Base-by-base conservation (phyloP, 768 basidiomycete genomes). In the Collybia nuda region DNA sequence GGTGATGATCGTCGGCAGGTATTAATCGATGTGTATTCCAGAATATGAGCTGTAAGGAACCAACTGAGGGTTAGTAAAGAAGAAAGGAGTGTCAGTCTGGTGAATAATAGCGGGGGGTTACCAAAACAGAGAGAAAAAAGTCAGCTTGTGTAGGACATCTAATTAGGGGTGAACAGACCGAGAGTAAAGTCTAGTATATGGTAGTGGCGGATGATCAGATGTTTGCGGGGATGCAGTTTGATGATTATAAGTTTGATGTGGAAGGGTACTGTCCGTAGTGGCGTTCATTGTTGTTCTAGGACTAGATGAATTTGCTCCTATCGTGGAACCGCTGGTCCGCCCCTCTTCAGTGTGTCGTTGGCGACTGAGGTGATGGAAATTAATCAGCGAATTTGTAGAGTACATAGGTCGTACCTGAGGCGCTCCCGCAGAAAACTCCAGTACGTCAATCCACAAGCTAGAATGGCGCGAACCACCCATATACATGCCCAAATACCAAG, bases 31-130 rank as follows among this genome's bases (percentile, higher is more conserved):
- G 87, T 87, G 60, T 91, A 93, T 53, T 84, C 78, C 48, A 93
- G 71, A 23, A 91, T 84, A 61, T 93, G 87, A 9, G 90, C 88
- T 15, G 83, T 85, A 22, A 93, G 64, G 58, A 93, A 93, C 88
- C 92, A 93, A 48, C 78, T 82, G 7, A 93, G 62, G n/a, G 86
- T 87, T 50, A 89, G 63, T 50, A 90, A 65, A 17, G 89, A 86
- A 14, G 80, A 79, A 58, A 88, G 68, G 48, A 86, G 73, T 1
- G 84, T 81, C 46, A 90, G 61, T 38, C 88, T 86, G 50, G 50
- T 32, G 12, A 11, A 57, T 5, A 26, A 37, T 15, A 18, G 14
- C 36, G 15, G 44, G 43, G 58, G 52, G 48, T 51, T 60, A 50
- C 66, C 56, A 18, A 50, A 57, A 14, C 19, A 23, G 9, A 41